Evolutionary conservation across 2,329 filamentous ascomycete species (phyloP).

Genomic region (Neonectria coccinea): DNA sequence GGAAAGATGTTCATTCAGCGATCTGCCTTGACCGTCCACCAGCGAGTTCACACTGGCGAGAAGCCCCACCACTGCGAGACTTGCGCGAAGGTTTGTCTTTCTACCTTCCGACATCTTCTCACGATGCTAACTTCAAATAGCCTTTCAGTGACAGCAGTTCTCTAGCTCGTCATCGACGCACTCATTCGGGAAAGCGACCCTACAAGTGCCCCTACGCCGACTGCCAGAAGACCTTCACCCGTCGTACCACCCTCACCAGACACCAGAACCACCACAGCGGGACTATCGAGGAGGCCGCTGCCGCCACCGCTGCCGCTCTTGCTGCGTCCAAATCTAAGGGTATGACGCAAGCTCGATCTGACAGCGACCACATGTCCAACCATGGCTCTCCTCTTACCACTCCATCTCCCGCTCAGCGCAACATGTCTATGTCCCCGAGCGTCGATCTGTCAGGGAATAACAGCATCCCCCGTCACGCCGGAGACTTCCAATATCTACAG

Average conservation of each 20-base stretch:
- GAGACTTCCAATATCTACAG: conserved; percentile 78
- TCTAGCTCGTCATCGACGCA: conserved; percentile 90
- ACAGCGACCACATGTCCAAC: conserved; percentile 77
- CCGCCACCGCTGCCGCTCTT: conserved; percentile 86
- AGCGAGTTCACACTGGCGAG: conserved; percentile 95
- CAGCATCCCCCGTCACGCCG: conserved; percentile 72
- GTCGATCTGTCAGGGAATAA: conserved; percentile 77
- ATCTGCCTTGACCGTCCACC: conserved; percentile 93
- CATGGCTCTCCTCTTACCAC: conserved; percentile 82
- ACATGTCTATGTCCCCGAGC: conserved; percentile 82
- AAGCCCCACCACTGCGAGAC: conserved; percentile 98
- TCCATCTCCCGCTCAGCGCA: conserved; percentile 84
- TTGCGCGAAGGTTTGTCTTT: conserved; percentile 84
- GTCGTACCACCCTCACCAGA: conserved; percentile 91
- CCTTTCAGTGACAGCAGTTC: conserved; percentile 97
- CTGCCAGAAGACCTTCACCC: conserved; percentile 98
- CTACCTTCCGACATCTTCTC: neutral
- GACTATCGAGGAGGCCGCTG: conserved; percentile 92
- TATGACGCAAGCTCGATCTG: conserved; percentile 68
- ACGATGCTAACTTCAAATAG: conserved; percentile 58
- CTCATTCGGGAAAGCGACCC: conserved; percentile 93
- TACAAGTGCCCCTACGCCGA: conserved; percentile 98
- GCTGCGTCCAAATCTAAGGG: conserved; percentile 64
- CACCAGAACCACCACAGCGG: conserved; percentile 97
- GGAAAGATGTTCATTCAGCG: conserved; percentile 98